These are phyloP conservation scores for Pythium aristosporum DNA, from an alignment of 352 stramenopile genomes.

Conservation along the genomic window DNA sequence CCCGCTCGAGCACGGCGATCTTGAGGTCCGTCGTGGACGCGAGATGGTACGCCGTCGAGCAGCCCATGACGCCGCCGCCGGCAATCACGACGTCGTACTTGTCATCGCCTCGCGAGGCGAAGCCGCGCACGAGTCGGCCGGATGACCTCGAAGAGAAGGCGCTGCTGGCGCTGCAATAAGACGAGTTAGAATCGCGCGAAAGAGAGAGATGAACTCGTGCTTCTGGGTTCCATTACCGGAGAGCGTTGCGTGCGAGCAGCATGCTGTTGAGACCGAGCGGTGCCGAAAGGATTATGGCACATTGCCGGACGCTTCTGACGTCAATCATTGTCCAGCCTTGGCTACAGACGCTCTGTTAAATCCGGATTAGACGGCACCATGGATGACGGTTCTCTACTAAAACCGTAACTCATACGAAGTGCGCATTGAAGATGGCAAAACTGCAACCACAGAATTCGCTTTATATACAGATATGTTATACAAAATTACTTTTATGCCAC, in stretches of 20 bases:
- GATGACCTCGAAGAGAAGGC: neutral
- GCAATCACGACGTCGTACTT: constrained; percentile 79
- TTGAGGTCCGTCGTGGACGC: constrained; percentile 62
- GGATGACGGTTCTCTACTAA: neutral
- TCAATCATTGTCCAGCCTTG: constrained; percentile 4
- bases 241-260: constrained; percentile 11
- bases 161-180: neutral
- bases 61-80: constrained; percentile 82
- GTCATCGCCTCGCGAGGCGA: constrained; percentile 13
- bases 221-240: neutral
- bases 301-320: constrained; percentile 2
- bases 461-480: neutral
- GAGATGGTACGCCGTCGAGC: constrained; percentile 85
- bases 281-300: neutral
- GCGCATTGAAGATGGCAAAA: constrained; percentile 15
- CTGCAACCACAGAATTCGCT: neutral
- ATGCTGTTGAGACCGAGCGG: neutral
- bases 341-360: constrained; percentile 13
- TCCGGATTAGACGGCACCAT: constrained; percentile 24
- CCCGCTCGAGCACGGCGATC: constrained; percentile 76
- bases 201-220: neutral
- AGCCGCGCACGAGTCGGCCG: constrained; percentile 1
- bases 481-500: neutral
- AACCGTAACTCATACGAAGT: constrained; percentile 6
- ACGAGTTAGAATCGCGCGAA: neutral